A percentile compares a stretch with the other conserved stretches of the same genome.
Evolutionary conservation across 208 protist species (phyloP).

Genomic region (Wallacemonas sp.): DNA sequence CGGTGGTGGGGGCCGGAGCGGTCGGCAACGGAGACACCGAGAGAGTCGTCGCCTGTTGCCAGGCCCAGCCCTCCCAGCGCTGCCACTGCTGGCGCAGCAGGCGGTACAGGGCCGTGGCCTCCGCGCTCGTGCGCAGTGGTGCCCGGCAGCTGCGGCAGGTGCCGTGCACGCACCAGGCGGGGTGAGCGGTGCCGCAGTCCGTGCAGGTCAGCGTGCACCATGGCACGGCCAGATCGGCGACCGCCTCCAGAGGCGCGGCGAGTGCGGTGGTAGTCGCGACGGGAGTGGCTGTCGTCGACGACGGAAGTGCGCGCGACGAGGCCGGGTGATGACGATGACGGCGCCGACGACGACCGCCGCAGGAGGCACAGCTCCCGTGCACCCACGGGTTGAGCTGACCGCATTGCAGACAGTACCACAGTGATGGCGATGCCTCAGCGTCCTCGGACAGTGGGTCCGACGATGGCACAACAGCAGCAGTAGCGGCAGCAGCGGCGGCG

Average conservation of each 20-base stretch:
- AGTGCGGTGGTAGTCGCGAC: background rate
- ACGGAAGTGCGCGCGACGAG: too few species aligned
- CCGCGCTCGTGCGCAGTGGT: constrained; percentile 3
- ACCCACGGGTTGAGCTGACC: constrained; percentile 37
- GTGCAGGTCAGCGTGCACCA: constrained; percentile 46
- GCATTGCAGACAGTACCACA: constrained; percentile 57
- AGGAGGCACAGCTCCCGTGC: constrained; percentile 27
- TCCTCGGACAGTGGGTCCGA: too few species aligned
- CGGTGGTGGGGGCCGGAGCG: too few species aligned
- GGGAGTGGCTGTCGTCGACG: background rate
- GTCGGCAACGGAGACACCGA: too few species aligned
- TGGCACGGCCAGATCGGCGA: constrained; percentile 27
- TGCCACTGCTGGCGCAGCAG: background rate
- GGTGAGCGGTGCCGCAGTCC: constrained; percentile 27
- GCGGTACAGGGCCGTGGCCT: background rate
- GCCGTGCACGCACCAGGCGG: constrained; percentile 24
- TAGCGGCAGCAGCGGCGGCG: constrained; percentile 12
- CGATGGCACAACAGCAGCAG: too few species aligned
- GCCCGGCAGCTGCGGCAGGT: constrained; percentile 27
- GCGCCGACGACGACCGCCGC: constrained; percentile 19
- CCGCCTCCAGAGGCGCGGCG: constrained; percentile 14
- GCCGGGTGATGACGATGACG: background rate
- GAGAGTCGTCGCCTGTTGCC: background rate
- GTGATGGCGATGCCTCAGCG: too few species aligned
- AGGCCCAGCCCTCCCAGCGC: constrained; percentile 3